phyloP scores from a whole-genome alignment of 306 rosid species.

The Sindora glabra region DNA sequence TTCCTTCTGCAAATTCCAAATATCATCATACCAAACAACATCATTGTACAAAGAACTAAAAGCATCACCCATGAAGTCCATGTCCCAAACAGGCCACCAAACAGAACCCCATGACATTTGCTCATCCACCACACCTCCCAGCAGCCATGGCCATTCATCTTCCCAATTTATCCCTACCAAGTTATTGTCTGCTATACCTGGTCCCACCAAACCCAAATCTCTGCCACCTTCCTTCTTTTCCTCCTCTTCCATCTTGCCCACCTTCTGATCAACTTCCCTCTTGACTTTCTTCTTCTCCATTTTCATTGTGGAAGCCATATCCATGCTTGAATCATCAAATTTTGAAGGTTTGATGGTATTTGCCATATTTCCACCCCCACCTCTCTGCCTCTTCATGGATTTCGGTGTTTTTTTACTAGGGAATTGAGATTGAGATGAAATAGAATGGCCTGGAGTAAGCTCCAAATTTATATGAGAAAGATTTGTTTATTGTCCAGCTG shows the following conservation, averaged over 20 bases:
- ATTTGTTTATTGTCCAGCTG: no score
- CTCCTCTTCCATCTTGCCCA: no score
- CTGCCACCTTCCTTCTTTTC: constrained; percentile 10
- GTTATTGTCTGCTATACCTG: constrained; percentile 9
- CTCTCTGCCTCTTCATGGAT: constrained; percentile 71
- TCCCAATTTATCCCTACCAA: constrained; percentile 16
- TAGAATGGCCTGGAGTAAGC: neutral
- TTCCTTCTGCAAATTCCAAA: constrained; percentile 50
- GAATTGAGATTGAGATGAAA: no score
- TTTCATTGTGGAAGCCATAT: constrained; percentile 14
- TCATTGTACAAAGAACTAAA: constrained; percentile 35
- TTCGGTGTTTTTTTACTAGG: neutral
- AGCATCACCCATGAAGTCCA: constrained; percentile 40
- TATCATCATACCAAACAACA: constrained; percentile 60
- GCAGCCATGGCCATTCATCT: constrained; percentile 34
- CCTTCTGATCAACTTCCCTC: no score
- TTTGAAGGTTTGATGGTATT: constrained; percentile 9
- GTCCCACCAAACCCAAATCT: neutral
- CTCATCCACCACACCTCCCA: no score
- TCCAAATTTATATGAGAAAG: neutral
- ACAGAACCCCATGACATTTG: constrained; percentile 70
- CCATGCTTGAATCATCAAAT: constrained; percentile 16
- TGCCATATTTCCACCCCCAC: neutral
- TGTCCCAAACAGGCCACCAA: constrained; percentile 57
- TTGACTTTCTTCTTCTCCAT: constrained; percentile 12